phyloP scores from a whole-genome alignment of 345 rosid species.

The Eucalyptus coolabah region DNA sequence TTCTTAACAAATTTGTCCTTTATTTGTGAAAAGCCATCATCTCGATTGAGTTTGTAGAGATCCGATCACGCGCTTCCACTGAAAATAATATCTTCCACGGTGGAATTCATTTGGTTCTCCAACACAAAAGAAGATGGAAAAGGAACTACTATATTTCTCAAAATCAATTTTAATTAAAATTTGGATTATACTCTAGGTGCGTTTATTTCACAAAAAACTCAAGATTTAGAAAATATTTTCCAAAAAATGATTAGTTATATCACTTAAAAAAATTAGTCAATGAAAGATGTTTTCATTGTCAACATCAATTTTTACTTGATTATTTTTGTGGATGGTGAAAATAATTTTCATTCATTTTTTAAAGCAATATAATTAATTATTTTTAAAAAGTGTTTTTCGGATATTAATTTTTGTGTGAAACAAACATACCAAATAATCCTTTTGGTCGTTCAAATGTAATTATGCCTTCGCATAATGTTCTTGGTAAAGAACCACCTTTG shows the following conservation, averaged over 20 bases:
- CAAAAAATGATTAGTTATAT: no score
- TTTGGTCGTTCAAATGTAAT: background rate
- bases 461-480: background rate
- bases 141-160: background rate
- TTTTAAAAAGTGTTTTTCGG: accelerated
- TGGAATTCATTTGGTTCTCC: background rate
- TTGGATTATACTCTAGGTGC: background rate
- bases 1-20: background rate
- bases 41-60: background rate
- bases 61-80: background rate
- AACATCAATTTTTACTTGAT: no score
- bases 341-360: no score
- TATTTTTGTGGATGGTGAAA: accelerated
- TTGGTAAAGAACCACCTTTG: background rate
- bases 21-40: background rate
- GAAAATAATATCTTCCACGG: background rate
- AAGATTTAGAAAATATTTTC: no score
- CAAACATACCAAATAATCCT: background rate
- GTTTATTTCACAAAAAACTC: no score
- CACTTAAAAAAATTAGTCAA: no score
- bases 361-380: no score
- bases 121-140: background rate
- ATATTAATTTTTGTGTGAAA: no score
- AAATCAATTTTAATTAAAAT: background rate
- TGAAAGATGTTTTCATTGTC: no score